Evolutionary conservation across 805 yeast species (phyloP).

Genomic region (Teunomyces stri): DNA sequence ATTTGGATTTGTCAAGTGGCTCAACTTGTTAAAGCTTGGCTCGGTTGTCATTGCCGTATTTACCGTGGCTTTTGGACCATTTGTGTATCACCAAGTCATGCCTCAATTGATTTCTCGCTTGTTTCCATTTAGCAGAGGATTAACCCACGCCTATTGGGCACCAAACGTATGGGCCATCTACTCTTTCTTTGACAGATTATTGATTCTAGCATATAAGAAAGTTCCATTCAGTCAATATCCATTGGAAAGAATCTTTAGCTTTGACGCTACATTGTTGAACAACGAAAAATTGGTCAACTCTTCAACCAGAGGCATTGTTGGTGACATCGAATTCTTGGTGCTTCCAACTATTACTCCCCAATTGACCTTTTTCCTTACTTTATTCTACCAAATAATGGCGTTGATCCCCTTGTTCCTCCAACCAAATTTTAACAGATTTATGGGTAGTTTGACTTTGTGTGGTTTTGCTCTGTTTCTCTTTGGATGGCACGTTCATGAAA

Average conservation of each 20-base stretch:
- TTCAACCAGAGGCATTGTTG: conserved; percentile 83
- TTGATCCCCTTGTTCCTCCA: conserved; percentile 64
- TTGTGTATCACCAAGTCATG: conserved; percentile 56
- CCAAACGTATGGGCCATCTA: conserved; percentile 97
- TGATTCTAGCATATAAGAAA: conserved; percentile 46
- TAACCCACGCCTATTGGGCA: conserved; percentile 99
- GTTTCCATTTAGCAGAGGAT: conserved; percentile 92
- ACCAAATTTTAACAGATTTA: conserved; percentile 74
- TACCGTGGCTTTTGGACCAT: conserved; percentile 74
- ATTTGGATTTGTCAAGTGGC: conserved; percentile 49
- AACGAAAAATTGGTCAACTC: conserved; percentile 28
- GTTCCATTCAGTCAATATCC: conserved; percentile 32
- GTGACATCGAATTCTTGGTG: conserved; percentile 79
- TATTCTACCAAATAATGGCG: conserved; percentile 81
- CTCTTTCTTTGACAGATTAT: conserved; percentile 72
- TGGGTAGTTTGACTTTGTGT: conserved; percentile 84
- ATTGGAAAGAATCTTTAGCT: conserved; percentile 38
- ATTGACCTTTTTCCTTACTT: conserved; percentile 71
- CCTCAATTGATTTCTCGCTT: conserved; percentile 66
- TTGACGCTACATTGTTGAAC: conserved; percentile 42
- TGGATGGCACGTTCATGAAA: conserved; percentile 99
- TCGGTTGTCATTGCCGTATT: conserved; percentile 61
- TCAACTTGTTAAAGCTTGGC: conserved; percentile 60
- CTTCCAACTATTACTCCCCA: conserved; percentile 80
- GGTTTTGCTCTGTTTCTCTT: conserved; percentile 88